Base-by-base conservation (phyloP, 192 early-diverging fungal genomes). In the Umbelopsis isabellina region DNA sequence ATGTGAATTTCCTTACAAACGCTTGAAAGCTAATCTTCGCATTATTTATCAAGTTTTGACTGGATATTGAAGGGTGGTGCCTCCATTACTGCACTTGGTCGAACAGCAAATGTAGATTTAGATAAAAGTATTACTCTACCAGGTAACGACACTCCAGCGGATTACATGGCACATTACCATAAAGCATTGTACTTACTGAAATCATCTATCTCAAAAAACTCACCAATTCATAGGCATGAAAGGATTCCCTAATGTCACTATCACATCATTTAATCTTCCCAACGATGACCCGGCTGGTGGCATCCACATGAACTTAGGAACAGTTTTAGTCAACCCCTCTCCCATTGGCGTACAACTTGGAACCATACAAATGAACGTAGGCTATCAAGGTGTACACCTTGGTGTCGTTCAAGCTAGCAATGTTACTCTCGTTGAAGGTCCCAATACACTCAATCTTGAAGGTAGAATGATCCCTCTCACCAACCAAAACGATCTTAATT, bases 311-410 rank as follows among this genome's bases (percentile, higher is more conserved):
- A 70, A 68, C 10, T 82, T 89, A 8, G 77, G 76, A 58, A 85
- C 87, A 23, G 72, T 73, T n/a, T 66, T 89, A 48, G 73, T 66
- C 41, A 87, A 84, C 72, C 85, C 85, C 48, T 85, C 83, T 16
- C 82, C 83, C 20, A 81, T 89, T 49, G 79, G 82, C 51, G 79
- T 89, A 15, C 68, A 82, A 49, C 77, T 89, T 20, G 88, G 88
- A 49, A 86, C 87, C 12, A 70, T 87, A 49, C 46, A 73, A 22
- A 80, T 89, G 45, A 77, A 78, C 16, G 78, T 87, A 70, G 46
- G 47, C n/a, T 85, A 79, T 64, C 68, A 80, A 58, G 73, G 75
- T 49, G 75, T 80, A 10, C 67, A 67, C n/a, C 66, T 89, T 30
- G 88, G 88, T 23, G 68, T 68, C 55, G 85, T 89, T 61, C 48